Base-by-base conservation (phyloP, 306 rosid species). In the Acacia melanoxylon region DNA sequence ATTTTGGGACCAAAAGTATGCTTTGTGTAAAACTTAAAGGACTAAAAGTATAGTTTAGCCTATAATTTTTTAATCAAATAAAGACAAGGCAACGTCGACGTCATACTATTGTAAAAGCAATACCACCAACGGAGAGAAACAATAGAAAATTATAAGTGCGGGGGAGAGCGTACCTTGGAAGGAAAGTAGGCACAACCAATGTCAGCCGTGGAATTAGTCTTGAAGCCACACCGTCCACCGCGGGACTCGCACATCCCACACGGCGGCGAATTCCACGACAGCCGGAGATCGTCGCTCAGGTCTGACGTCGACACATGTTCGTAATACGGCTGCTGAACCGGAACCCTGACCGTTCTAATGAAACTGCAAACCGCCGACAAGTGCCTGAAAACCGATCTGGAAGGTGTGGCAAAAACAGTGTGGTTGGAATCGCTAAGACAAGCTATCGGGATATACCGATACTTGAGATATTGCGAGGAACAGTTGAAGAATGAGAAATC, bases 401-500 rank as follows among this genome's bases (percentile, higher is more conserved):
- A 87, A 19, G 93, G 66, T 0, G 98, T 88, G 0, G 97, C 98
- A 15, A 87, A 89, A 11, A 92, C 88, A 0, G n/a, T 66, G 83
- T 83, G 65, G 3, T 75, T 82, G 0, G 82, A 27, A 3, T 83
- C 83, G 19, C 97, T 89, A 0, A 94, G 84, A 59, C 97, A 94
- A 25, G 80, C 29, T 31, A 94, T 90, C 1, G 93, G 93, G 19
- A 82, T 86, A 71, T 90, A 83, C 1, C 74, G 54, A 24, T 83
- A 75, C 0, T 72, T 19, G 40, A 83, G 88, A 48, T 80, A 82
- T 29, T 52, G 77, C 69, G 79, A 33, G 37, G 98, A 90, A 85
- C 98, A 94, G 51, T 94, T 91, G 14, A 92, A 94, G 85, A 91
- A 92, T 2, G 87, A 74, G 31, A 94, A 92, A 2, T 77, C 68